Evolutionary conservation across 2,329 filamentous ascomycete species (phyloP), one percentile per base, ranked within the genome.

Genomic region (Seiridium unicorne): DNA sequence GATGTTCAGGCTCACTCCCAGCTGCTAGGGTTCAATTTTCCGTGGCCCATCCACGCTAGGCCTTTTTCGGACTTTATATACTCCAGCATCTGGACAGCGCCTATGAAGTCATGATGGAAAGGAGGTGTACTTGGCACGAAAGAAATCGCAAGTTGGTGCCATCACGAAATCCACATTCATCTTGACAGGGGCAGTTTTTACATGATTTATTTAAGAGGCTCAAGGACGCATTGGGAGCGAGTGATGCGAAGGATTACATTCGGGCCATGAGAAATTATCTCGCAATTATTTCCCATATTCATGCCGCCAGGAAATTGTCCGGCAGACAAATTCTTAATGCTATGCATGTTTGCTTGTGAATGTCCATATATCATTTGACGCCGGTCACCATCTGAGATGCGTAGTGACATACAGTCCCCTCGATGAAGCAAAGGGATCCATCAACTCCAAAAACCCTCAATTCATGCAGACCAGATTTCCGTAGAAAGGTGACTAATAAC

Each of bases 381-480:
- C 85, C 85, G 78, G 80, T 83, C 84, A 86, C 84, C 77, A 70
- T 58, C 69, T 70, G 54, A 57, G 59, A 56, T 60, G 54, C 68
- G 60, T 82, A 40, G 81, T 85, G 84, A 86, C 84, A 86, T 85
- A 87, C 82, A 86, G 83, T 82, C 82, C 82, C 18, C 80, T 77
- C 77, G 79, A 80, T 76, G 72, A 78, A 79, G 76, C 77, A 84
- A 81, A 81, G 76, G 80, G 82, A 70, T 78, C 76, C 78, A 81
- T 78, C 76, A 79, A 61, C 64, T 64, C 72, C 70, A 64, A 65
- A 60, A 66, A 65, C 66, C 66, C 60, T 53, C 34, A 40, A 46
- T 51, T 60, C 57, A 59, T 62, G 60, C 60, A 62, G 60, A 62
- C 60, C 60, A 49, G 49, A 53, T 51, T 55, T 60, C 57, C 60